A percentile compares a stretch with the other conserved stretches of the same genome.
These are phyloP conservation scores for Staphylotrichum longicolle DNA, from an alignment of 495 filamentous ascomycete genomes.

Conservation along the genomic window DNA sequence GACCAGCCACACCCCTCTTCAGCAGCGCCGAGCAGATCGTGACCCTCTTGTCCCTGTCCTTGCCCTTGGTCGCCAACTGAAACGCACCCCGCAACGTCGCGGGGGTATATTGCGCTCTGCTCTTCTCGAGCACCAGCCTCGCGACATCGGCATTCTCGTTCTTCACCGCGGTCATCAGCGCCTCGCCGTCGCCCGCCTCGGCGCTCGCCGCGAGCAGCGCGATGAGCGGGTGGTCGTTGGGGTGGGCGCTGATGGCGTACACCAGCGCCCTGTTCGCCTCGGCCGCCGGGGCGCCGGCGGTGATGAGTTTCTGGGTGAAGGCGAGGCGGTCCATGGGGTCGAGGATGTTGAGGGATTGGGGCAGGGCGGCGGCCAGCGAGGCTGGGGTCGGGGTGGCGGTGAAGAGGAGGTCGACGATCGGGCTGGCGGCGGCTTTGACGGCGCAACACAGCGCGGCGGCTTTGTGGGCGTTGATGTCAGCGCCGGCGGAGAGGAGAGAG, in stretches of 20 bases:
- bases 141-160: slow-evolving; percentile 37
- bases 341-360: slow-evolving; percentile 42
- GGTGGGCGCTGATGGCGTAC: slow-evolving; percentile 41
- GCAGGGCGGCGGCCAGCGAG: slow-evolving; percentile 41
- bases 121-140: slow-evolving; percentile 39
- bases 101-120: slow-evolving; percentile 23
- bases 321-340: slow-evolving; percentile 45
- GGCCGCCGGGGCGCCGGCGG: slow-evolving; percentile 37
- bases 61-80: slow-evolving; percentile 32
- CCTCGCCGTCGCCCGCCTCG: slow-evolving; percentile 43
- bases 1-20: slow-evolving; percentile 37
- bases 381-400: slow-evolving; percentile 25
- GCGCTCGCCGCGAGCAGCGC: slow-evolving; percentile 39
- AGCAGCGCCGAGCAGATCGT: slow-evolving; percentile 40
- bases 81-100: slow-evolving; percentile 37
- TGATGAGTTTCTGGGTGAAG: slow-evolving; percentile 42
- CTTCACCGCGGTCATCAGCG: slow-evolving; percentile 40
- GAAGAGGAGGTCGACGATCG: slow-evolving; percentile 43
- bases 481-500: slow-evolving; percentile 43
- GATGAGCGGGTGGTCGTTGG: slow-evolving; percentile 42
- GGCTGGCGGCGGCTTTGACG: slow-evolving; percentile 39
- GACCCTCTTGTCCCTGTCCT: slow-evolving; percentile 32
- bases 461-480: slow-evolving; percentile 44
- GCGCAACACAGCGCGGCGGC: slow-evolving; percentile 43
- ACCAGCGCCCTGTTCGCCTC: slow-evolving; percentile 46